phyloP scores from a whole-genome alignment of 345 rosid species.

The Pugionium dolabratum region DNA sequence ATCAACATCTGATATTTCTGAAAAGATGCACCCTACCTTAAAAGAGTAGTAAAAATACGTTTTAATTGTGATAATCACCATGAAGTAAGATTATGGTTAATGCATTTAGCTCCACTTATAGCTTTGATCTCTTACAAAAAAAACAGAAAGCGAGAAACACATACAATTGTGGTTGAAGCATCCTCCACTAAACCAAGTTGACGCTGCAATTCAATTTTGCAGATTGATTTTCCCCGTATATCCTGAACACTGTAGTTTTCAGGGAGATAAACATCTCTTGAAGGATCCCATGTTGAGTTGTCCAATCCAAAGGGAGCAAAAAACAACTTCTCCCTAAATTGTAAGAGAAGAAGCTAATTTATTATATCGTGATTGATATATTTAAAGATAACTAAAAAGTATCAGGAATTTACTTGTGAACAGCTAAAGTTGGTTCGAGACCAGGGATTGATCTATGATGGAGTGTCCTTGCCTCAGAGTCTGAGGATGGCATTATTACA shows the following conservation, averaged over 20 bases:
- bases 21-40: slow-evolving; percentile 66
- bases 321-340: slow-evolving; percentile 65
- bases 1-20: slow-evolving; percentile 54
- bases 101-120: not conserved
- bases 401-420: slow-evolving; percentile 55
- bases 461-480: slow-evolving; percentile 54
- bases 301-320: slow-evolving; percentile 63
- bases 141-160: slow-evolving; percentile 28
- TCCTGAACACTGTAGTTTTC: slow-evolving; percentile 56
- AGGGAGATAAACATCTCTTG: slow-evolving; percentile 60
- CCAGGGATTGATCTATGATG: slow-evolving; percentile 50
- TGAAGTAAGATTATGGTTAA: not conserved
- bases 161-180: slow-evolving; percentile 53
- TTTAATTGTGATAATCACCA: slow-evolving; percentile 1
- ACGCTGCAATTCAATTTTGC: slow-evolving; percentile 59
- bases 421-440: slow-evolving; percentile 56
- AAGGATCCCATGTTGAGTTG: slow-evolving; percentile 66
- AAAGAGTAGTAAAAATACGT: slow-evolving; percentile 2
- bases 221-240: slow-evolving; percentile 59
- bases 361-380: slow-evolving; percentile 8
- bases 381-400: not conserved
- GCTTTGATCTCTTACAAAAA: not conserved
- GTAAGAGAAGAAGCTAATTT: slow-evolving; percentile 14
- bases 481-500: slow-evolving; percentile 51
- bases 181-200: slow-evolving; percentile 47